These are phyloP conservation scores for Schoenoplectus tabernaemontani DNA, from an alignment of 202 grass and related monocot species.

Conservation along the genomic window DNA sequence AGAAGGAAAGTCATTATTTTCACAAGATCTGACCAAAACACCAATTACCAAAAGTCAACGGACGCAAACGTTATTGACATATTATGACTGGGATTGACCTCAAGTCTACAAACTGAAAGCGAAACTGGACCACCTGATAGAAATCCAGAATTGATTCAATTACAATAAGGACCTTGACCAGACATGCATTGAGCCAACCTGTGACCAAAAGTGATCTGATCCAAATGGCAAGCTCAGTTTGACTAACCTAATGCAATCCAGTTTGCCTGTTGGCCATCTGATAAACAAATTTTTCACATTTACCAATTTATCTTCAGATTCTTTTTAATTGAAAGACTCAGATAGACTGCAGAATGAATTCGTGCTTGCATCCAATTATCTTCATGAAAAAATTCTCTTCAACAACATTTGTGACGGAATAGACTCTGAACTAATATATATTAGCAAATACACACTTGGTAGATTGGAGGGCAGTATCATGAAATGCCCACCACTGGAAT, in stretches of 20 bases:
- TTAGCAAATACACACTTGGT: background rate
- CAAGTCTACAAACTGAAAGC: background rate
- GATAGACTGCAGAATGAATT: too few relatives aligned
- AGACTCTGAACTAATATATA: background rate
- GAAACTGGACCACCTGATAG: background rate
- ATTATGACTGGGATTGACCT: too few relatives aligned
- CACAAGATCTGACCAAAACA: too few relatives aligned
- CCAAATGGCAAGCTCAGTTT: background rate
- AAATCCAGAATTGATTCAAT: background rate
- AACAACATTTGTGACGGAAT: background rate
- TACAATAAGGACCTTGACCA: background rate
- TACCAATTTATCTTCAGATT: background rate
- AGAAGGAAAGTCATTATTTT: too few relatives aligned
- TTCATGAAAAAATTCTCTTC: background rate
- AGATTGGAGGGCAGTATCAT: background rate
- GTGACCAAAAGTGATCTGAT: background rate
- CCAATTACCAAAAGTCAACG: too few relatives aligned
- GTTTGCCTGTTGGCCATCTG: background rate
- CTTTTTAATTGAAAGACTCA: background rate
- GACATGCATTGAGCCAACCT: background rate
- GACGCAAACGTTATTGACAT: too few relatives aligned
- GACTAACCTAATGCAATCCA: background rate
- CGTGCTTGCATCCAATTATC: too few relatives aligned
- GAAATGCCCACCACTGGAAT: background rate
- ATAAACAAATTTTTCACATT: background rate